These are phyloP conservation scores for Clathrus columnatus DNA, from an alignment of 768 basidiomycete species.

Conservation along the genomic window DNA sequence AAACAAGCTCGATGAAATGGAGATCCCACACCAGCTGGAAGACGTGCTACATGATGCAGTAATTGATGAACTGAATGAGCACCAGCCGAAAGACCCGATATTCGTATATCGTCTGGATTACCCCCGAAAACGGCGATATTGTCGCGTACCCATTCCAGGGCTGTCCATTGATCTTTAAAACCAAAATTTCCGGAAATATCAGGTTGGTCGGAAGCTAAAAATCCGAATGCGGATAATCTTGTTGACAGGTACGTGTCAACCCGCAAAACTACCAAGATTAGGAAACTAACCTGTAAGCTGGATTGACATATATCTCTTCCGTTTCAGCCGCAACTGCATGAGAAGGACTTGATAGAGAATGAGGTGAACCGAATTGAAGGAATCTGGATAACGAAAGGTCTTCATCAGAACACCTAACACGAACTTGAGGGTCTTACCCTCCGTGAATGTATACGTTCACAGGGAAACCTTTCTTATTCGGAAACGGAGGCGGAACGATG, in stretches of 20 bases:
- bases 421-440: constrained; percentile 36
- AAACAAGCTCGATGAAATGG: constrained; percentile 61
- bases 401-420: background rate
- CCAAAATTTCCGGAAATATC: constrained; percentile 65
- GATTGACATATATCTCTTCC: constrained; percentile 65
- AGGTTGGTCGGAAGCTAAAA: constrained; percentile 58
- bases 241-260: background rate
- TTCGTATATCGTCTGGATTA: constrained; percentile 47
- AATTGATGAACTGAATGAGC: constrained; percentile 71
- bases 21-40: constrained; percentile 45
- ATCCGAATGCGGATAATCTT: constrained; percentile 65
- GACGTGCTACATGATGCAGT: constrained; percentile 57
- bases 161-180: constrained; percentile 80
- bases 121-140: constrained; percentile 68
- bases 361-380: constrained; percentile 72
- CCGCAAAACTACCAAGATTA: background rate
- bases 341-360: constrained; percentile 48
- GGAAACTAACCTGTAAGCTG: constrained; percentile 43
- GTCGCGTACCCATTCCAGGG: constrained; percentile 59
- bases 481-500: constrained; percentile 46
- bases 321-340: constrained; percentile 58
- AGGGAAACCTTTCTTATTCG: constrained; percentile 37
- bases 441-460: constrained; percentile 75
- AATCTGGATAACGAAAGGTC: constrained; percentile 34
- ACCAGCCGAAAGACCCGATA: constrained; percentile 71